Percentiles rank a stretch among this genome's conserved stretches.
These are phyloP conservation scores for Chalciporus piperatoides DNA, from an alignment of 1,284 basidiomycete species.

Conservation along the genomic window DNA sequence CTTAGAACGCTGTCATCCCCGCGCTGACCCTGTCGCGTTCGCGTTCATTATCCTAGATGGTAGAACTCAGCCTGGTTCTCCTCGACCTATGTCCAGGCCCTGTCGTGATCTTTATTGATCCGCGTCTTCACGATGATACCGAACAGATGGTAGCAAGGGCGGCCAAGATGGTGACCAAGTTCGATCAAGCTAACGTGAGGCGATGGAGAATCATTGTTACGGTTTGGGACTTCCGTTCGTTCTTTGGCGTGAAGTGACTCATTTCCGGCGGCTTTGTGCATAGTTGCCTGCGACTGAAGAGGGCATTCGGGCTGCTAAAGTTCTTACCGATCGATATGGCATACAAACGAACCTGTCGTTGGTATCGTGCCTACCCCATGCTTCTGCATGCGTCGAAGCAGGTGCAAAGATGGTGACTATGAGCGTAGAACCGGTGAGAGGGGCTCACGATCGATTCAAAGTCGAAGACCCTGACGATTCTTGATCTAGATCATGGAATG, in stretches of 20 bases:
- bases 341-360: constrained; percentile 49
- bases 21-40: not conserved
- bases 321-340: constrained; percentile 36
- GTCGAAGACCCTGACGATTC: not conserved
- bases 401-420: constrained; percentile 47
- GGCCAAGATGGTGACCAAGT: constrained; percentile 37
- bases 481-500: constrained; percentile 38
- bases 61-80: constrained; percentile 46
- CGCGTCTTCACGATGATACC: constrained; percentile 36
- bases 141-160: constrained; percentile 42
- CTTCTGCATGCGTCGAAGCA: constrained; percentile 50
- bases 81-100: constrained; percentile 42
- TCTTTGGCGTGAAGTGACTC: not conserved
- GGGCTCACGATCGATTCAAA: not conserved
- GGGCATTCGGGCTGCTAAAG: constrained; percentile 47
- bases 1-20: not conserved
- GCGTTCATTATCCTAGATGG: constrained; percentile 36
- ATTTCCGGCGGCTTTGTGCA: not conserved
- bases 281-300: constrained; percentile 57
- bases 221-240: constrained; percentile 35
- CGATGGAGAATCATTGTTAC: constrained; percentile 45
- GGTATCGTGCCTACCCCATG: constrained; percentile 51
- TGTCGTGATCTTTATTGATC: constrained; percentile 52
- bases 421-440: constrained; percentile 45
- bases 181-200: constrained; percentile 39